A percentile compares a stretch with the other conserved stretches of the same genome.
Evolutionary conservation across 768 basidiomycete species (phyloP).

Genomic region (Tylopilus felleus): DNA sequence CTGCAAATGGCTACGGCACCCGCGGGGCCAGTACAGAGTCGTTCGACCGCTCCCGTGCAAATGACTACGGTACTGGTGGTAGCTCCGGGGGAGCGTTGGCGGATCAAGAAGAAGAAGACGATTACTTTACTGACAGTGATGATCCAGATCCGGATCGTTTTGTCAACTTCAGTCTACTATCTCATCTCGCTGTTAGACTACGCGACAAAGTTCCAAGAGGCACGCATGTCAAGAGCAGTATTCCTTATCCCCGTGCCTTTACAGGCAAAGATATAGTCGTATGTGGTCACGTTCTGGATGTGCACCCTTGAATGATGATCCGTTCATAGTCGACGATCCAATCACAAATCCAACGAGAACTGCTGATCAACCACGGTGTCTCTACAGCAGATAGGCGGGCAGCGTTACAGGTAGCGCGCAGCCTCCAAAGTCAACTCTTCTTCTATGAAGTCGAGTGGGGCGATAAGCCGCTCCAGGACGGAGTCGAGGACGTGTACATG

Average conservation of each 20-base stretch:
- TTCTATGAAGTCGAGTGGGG: constrained; percentile 98
- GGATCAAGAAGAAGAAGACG: constrained; percentile 28
- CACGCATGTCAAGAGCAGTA: constrained; percentile 88
- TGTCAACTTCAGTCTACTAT: constrained; percentile 84
- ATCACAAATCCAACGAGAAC: constrained; percentile 78
- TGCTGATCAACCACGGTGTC: constrained; percentile 70
- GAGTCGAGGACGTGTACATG: constrained; percentile 91
- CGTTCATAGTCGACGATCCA: constrained; percentile 76
- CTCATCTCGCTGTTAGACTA: constrained; percentile 84
- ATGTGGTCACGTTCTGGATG: constrained; percentile 32
- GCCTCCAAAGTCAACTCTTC: constrained; percentile 88
- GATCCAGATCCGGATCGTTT: constrained; percentile 75
- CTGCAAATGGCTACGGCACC: constrained; percentile 19
- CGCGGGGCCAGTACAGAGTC: constrained; percentile 26
- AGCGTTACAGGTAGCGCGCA: constrained; percentile 84
- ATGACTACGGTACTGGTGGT: constrained; percentile 18
- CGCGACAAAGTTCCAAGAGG: constrained; percentile 87
- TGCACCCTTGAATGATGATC: constrained; percentile 2
- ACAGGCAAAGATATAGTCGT: constrained; percentile 95
- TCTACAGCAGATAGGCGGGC: constrained; percentile 77
- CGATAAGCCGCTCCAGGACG: constrained; percentile 73
- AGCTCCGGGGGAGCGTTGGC: constrained; percentile 17
- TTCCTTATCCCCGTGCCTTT: constrained; percentile 86
- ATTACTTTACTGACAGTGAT: constrained; percentile 41
- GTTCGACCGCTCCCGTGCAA: constrained; percentile 21